These are phyloP conservation scores for Penicillium nordicum DNA, from an alignment of 2,329 filamentous ascomycete genomes.

Conservation along the genomic window DNA sequence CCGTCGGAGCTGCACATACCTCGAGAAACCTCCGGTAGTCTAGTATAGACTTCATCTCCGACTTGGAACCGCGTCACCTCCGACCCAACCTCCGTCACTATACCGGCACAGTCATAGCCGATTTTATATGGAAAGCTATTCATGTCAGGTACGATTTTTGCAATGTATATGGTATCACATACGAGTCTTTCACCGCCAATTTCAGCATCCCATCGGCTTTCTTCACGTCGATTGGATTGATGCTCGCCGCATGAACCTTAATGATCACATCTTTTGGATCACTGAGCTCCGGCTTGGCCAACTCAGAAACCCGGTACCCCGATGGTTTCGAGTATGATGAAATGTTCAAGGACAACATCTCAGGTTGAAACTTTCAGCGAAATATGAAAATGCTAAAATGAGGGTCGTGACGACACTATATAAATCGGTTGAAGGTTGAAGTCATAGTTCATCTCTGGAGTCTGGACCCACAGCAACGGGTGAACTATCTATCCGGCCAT, in stretches of 20 bases:
- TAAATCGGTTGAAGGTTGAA: not conserved
- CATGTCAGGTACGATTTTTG: not conserved
- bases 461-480: not conserved
- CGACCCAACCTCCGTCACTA: conserved; percentile 36
- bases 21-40: conserved; percentile 31
- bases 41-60: conserved; percentile 41
- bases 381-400: not conserved
- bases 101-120: conserved; percentile 44
- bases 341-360: conserved; percentile 21
- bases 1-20: conserved; percentile 18
- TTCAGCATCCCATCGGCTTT: conserved; percentile 40
- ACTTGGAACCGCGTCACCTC: conserved; percentile 35
- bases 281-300: conserved; percentile 18
- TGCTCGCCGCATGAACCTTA: conserved; percentile 43
- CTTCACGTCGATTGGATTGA: conserved; percentile 49
- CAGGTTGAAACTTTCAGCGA: not conserved
- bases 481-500: not conserved
- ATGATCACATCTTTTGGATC: conserved; percentile 32
- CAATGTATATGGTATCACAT: conserved; percentile 7
- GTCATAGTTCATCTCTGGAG: not conserved
- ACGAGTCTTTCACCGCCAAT: conserved; percentile 32
- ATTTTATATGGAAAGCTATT: conserved; percentile 44
- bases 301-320: conserved; percentile 19
- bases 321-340: conserved; percentile 20
- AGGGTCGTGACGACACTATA: not conserved